A percentile compares a stretch with the other conserved stretches of the same genome.
Conservation (phyloP, 306 rosid genomes). For the Cucurbita pepo region DNA sequence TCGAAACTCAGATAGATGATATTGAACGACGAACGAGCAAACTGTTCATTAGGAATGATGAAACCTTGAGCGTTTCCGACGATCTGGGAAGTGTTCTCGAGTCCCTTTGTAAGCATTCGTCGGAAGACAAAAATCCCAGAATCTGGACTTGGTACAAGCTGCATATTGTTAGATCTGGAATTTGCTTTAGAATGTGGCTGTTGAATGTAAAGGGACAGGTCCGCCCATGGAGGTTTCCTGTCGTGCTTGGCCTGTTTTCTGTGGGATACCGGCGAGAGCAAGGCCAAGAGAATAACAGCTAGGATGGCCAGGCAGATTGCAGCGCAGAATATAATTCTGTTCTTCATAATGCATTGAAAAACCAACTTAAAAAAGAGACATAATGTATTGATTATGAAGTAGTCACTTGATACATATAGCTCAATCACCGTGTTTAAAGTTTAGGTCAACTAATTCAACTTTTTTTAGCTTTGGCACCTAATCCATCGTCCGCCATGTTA, state of each 20-base stretch:
- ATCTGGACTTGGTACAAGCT: slow-evolving; percentile 1
- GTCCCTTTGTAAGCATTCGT: slow-evolving; percentile 53
- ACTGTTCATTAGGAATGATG: slow-evolving; percentile 44
- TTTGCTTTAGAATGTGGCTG: slow-evolving; percentile 19
- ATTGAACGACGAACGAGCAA: slow-evolving; percentile 49
- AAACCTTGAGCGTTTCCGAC: slow-evolving; percentile 65
- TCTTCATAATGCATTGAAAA: slow-evolving; percentile 19
- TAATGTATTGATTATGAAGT: neutral
- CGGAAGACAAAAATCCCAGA: slow-evolving; percentile 46
- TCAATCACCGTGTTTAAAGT: neutral
- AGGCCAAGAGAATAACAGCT: slow-evolving; percentile 49
- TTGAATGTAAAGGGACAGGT: slow-evolving; percentile 66
- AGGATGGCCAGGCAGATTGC: slow-evolving; percentile 43
- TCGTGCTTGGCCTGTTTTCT: slow-evolving; percentile 7
- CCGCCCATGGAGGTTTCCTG: slow-evolving; percentile 39
- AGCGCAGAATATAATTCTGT: slow-evolving; percentile 36
- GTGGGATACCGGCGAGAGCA: slow-evolving; percentile 43
- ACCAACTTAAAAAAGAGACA: neutral
- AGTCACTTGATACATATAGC: neutral
- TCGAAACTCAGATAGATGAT: slow-evolving; percentile 58
- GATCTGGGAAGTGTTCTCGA: slow-evolving; percentile 41
- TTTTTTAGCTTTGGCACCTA: slow-evolving; percentile 4
- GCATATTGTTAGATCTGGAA: slow-evolving; percentile 8
- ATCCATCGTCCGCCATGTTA: slow-evolving; percentile 1
- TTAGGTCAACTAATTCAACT: slow-evolving; percentile 23